A percentile compares a stretch with the other conserved stretches of the same genome.
phyloP scores from a whole-genome alignment of 441 rosid genomes.

The Corymbia calophylla region DNA sequence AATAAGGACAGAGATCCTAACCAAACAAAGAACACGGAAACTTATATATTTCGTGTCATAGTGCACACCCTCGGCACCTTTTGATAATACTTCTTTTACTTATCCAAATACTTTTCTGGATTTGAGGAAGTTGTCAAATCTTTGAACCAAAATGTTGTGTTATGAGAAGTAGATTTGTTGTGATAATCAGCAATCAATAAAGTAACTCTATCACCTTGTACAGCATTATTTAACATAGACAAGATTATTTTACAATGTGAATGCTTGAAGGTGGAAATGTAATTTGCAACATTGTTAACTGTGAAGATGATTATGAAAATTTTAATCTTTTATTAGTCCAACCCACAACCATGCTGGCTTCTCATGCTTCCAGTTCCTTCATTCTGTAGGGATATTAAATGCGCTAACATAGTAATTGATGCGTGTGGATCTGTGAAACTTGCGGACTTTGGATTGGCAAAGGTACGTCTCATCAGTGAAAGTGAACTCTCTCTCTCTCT shows the following conservation, averaged over 20 bases:
- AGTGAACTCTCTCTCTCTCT: not conserved
- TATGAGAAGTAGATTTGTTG: not conserved
- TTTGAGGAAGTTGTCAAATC: not conserved
- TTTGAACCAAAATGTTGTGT: not conserved
- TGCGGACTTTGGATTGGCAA: slow-evolving; percentile 4
- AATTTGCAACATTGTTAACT: not conserved
- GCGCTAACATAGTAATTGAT: not conserved
- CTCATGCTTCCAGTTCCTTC: not conserved
- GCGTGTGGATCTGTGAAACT: not conserved
- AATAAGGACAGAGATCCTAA: not conserved
- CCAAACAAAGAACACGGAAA: not conserved
- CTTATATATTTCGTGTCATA: accelerated
- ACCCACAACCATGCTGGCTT: not conserved
- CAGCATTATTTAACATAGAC: not conserved
- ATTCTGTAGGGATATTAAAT: not conserved
- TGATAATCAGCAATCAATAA: not conserved
- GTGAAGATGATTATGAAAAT: not conserved
- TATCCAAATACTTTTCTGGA: not conserved
- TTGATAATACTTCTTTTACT: too few species aligned
- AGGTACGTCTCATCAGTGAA: not conserved
- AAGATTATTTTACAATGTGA: not conserved
- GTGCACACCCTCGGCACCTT: too few species aligned
- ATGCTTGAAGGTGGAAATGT: not conserved
- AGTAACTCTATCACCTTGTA: not conserved
- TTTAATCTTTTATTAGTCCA: not conserved